phyloP scores from a whole-genome alignment of 2,329 filamentous ascomycete genomes.

The Aschersonia sp. region DNA sequence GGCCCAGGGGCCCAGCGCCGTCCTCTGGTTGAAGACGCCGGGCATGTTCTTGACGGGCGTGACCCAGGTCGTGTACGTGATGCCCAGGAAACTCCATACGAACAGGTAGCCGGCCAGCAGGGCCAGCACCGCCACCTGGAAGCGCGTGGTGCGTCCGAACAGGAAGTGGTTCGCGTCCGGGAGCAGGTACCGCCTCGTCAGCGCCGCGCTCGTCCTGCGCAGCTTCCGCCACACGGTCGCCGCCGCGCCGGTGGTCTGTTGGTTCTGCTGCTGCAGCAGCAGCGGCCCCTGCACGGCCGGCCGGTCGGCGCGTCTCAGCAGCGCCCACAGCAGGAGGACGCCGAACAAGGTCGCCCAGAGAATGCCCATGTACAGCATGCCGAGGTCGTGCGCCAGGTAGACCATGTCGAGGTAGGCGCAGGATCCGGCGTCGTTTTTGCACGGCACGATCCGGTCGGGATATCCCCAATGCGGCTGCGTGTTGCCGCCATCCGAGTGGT shows the following conservation, averaged over 20 bases:
- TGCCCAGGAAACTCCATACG: constrained; percentile 55
- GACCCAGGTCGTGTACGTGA: constrained; percentile 53
- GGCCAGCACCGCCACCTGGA: constrained; percentile 49
- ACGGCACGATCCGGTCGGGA: constrained; percentile 27
- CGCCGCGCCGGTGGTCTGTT: constrained; percentile 6
- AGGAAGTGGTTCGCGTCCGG: constrained; percentile 40
- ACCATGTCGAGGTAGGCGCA: constrained; percentile 36
- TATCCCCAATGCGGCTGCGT: constrained; percentile 32
- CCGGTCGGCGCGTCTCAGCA: constrained; percentile 11
- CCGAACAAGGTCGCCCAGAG: constrained; percentile 31
- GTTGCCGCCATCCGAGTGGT: constrained; percentile 19
- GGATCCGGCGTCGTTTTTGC: constrained; percentile 29
- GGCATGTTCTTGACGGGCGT: constrained; percentile 47
- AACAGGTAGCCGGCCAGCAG: constrained; percentile 46
- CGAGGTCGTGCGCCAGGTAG: constrained; percentile 30
- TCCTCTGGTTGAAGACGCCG: constrained; percentile 46
- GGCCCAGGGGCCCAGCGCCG: constrained; percentile 49
- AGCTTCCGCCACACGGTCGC: constrained; percentile 8
- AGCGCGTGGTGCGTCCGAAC: constrained; percentile 53
- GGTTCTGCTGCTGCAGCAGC: constrained; percentile 5
- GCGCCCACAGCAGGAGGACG: constrained; percentile 27
- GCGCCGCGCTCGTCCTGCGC: constrained; percentile 19
- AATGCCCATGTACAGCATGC: constrained; percentile 35
- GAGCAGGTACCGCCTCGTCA: constrained; percentile 36
- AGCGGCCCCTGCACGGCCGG: constrained; percentile 6